A percentile compares a stretch with the other conserved stretches of the same genome.
Conservation (phyloP, 257 asterid species). For the Solanum arcanum region DNA sequence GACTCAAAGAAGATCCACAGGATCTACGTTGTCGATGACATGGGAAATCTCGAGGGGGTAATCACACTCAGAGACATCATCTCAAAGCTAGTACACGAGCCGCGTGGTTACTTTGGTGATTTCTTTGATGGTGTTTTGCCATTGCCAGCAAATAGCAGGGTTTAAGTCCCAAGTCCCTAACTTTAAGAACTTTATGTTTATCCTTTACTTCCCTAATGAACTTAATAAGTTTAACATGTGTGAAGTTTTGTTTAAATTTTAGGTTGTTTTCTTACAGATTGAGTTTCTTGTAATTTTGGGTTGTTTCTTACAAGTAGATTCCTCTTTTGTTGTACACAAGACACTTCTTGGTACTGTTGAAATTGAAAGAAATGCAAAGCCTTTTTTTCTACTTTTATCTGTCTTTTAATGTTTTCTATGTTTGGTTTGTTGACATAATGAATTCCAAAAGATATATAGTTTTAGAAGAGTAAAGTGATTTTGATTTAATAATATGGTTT, state of each 20-base stretch:
- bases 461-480: no score
- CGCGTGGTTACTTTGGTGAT: constrained; percentile 96
- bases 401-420: neutral
- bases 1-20: constrained; percentile 77
- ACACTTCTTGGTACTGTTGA: neutral
- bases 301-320: neutral
- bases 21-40: constrained; percentile 64
- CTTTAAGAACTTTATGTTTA: neutral
- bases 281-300: neutral
- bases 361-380: neutral
- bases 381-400: neutral
- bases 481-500: neutral
- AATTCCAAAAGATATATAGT: no score
- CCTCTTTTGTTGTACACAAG: neutral
- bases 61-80: constrained; percentile 91
- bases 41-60: constrained; percentile 71
- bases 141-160: constrained; percentile 82
- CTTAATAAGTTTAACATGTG: neutral
- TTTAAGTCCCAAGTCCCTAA: constrained; percentile 18
- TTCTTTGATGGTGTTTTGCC: constrained; percentile 98
- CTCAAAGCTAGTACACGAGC: constrained; percentile 91
- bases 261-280: neutral
- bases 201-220: neutral
- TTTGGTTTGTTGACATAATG: neutral
- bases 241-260: neutral